These are phyloP conservation scores for Ustulina deusta DNA, from an alignment of 2,329 filamentous ascomycete genomes.

Conservation along the genomic window DNA sequence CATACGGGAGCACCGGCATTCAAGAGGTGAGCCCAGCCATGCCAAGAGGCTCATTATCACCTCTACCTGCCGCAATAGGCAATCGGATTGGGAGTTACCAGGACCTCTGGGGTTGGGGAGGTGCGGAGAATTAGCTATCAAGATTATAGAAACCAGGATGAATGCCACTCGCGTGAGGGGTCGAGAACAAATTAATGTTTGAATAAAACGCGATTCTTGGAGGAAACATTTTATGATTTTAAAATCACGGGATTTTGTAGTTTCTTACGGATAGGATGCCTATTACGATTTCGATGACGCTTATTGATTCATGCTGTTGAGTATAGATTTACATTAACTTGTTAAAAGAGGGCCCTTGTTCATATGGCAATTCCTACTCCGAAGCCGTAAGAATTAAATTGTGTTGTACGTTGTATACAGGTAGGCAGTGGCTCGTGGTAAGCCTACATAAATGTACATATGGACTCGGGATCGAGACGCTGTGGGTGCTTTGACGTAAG, in stretches of 20 bases:
- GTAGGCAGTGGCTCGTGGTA: too few relatives aligned
- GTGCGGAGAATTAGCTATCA: constrained; percentile 28
- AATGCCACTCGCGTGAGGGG: neutral
- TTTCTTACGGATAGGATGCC: too few relatives aligned
- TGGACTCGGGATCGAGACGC: too few relatives aligned
- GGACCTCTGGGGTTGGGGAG: constrained; percentile 1
- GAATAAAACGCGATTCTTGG: neutral
- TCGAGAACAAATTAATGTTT: neutral
- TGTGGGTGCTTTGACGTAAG: too few relatives aligned
- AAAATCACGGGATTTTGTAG: neutral
- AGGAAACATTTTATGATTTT: neutral
- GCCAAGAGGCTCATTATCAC: constrained; percentile 34
- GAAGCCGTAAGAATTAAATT: too few relatives aligned
- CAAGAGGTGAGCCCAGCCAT: constrained; percentile 29
- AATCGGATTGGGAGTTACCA: constrained; percentile 29
- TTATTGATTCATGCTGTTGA: neutral
- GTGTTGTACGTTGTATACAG: too few relatives aligned
- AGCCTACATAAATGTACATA: too few relatives aligned
- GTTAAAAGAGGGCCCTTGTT: neutral
- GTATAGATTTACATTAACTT: neutral
- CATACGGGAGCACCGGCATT: constrained; percentile 1
- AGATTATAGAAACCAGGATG: constrained; percentile 2
- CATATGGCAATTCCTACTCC: too few relatives aligned
- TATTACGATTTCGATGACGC: neutral
- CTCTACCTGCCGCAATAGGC: constrained; percentile 46